Base-by-base conservation (phyloP, 495 filamentous ascomycete genomes). In the Podospora sp. region DNA sequence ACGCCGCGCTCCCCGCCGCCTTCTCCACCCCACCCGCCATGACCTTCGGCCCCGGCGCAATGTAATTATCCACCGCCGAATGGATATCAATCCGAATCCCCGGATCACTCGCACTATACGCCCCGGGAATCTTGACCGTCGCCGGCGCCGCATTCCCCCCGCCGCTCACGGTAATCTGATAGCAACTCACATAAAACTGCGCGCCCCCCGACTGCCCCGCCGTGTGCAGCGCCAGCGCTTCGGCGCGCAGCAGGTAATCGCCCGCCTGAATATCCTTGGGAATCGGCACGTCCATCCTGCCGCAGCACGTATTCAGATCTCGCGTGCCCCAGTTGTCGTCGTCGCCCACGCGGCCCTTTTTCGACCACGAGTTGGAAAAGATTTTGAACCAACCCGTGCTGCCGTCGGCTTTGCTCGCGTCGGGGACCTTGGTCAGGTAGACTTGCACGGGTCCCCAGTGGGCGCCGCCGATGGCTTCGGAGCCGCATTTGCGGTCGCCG, bases 31-130 rank as follows among this genome's bases (percentile, higher is more conserved):
- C 81, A 18, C 80, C 79, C 12, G 72, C 63, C 50, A 76, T 78
- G 14, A 82, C 79, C 5, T 77, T 65, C 18, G 79, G 78, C 9
- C 80, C 81, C 21, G 81, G 78, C 0, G 77, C 76, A 29, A 74
- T 65, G 57, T 83, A 83, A 11, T 69, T 71, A 51, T 55, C 57
- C 24, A 82, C 29, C 22, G 76, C 69, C 1, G 74, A 68, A 61
- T 83, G 78, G 67, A 86, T 78, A 64, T 86, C 82, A 49, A 86
- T 79, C n/a, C 80, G 66, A 33, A 86, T 81, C 18, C 85, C 84
- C 0, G 81, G 79, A 59, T 85, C 84, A 53, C 68, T 76, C 22
- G 75, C 71, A 14, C 73, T 72, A 65, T 86, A 87, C 2, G 79
- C 81, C 24, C 82, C 82, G 27, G 82, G 82, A 50, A 85, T 74